Conservation (phyloP, 192 early-diverging fungal species). For the Gryganskiella cystojenkinii region DNA sequence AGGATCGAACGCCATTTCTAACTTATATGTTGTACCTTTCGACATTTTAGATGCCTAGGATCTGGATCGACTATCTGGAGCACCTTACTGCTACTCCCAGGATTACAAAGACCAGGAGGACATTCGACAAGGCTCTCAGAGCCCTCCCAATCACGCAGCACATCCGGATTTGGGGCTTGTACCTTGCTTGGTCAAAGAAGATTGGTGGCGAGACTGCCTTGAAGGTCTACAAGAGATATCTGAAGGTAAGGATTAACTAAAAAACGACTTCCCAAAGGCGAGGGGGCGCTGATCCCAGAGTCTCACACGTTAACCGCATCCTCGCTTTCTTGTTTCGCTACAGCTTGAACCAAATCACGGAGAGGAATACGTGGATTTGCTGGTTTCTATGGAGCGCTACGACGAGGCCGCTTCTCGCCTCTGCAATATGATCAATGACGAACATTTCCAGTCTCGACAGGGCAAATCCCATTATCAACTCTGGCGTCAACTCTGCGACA, state of each 20-base stretch:
- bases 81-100: slow-evolving; percentile 78
- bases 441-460: slow-evolving; percentile 71
- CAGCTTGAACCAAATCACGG: slow-evolving; percentile 81
- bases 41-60: slow-evolving; percentile 80
- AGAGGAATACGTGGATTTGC: slow-evolving; percentile 79
- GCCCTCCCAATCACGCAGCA: slow-evolving; percentile 96
- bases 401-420: slow-evolving; percentile 84
- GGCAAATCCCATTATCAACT: slow-evolving; percentile 79
- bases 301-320: not conserved
- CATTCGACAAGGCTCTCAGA: slow-evolving; percentile 90
- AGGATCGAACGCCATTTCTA: too few relatives aligned
- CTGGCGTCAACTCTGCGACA: slow-evolving; percentile 88
- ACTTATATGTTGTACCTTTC: not conserved
- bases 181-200: slow-evolving; percentile 80
- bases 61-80: slow-evolving; percentile 87
- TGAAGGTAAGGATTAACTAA: slow-evolving; percentile 79
- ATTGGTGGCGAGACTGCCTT: slow-evolving; percentile 87
- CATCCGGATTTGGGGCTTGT: slow-evolving; percentile 86
- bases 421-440: slow-evolving; percentile 76
- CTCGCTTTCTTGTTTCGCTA: not conserved
- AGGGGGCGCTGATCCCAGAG: too few relatives aligned
- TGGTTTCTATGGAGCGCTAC: slow-evolving; percentile 73
- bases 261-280: too few relatives aligned
- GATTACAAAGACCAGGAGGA: slow-evolving; percentile 78
- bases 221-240: slow-evolving; percentile 82